Conservation (phyloP, 2,329 filamentous ascomycete genomes). For the Pseudopyricularia cyperi region DNA sequence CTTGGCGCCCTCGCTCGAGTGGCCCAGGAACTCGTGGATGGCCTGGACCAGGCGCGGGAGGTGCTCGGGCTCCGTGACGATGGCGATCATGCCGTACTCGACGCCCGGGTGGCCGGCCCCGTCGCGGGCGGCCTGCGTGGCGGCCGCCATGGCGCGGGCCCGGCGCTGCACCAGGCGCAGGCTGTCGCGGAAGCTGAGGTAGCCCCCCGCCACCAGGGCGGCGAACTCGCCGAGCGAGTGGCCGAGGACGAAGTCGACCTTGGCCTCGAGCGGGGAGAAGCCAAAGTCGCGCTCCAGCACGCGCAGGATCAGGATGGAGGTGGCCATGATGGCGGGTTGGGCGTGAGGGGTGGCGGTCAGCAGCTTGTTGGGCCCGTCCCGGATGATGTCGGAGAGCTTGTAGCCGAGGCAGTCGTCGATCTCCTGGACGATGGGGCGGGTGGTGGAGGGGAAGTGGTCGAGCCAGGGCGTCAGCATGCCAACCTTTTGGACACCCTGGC, state of each 20-base stretch:
- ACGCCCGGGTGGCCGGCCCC: constrained; percentile 53
- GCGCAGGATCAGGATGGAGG: constrained; percentile 77
- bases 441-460: constrained; percentile 69
- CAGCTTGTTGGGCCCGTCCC: constrained; percentile 60
- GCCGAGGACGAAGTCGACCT: constrained; percentile 72
- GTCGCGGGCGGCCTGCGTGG: constrained; percentile 52
- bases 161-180: constrained; percentile 63
- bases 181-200: constrained; percentile 66
- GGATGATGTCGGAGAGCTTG: constrained; percentile 66
- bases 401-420: constrained; percentile 68
- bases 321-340: constrained; percentile 93
- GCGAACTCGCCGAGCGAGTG: constrained; percentile 92
- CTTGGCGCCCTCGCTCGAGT: constrained; percentile 51
- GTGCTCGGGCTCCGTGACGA: constrained; percentile 76
- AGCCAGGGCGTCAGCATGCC: constrained; percentile 83
- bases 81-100: constrained; percentile 87
- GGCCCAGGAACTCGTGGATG: constrained; percentile 67
- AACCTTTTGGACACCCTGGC: constrained; percentile 79
- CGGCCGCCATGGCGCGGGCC: constrained; percentile 72
- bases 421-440: constrained; percentile 66
- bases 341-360: constrained; percentile 78
- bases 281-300: constrained; percentile 77
- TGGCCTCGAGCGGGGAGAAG: constrained; percentile 50
- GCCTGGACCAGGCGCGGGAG: constrained; percentile 56
- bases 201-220: constrained; percentile 72